A percentile compares a stretch with the other conserved stretches of the same genome.
Evolutionary conservation across 345 rosid genomes (phyloP).

Genomic region (Populus davidiana): DNA sequence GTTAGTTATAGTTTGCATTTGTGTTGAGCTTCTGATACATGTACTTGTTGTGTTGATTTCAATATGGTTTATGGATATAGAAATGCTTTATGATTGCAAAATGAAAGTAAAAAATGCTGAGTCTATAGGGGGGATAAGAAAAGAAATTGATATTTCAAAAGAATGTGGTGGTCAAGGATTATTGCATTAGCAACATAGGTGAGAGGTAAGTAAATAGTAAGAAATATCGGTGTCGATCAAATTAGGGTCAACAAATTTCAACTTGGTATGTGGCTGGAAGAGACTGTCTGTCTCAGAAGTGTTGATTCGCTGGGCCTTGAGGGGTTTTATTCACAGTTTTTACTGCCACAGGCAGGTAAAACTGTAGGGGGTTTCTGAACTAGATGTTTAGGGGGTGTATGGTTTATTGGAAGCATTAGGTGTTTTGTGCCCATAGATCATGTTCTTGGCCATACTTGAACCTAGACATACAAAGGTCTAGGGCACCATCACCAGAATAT

Average conservation of each 20-base stretch:
- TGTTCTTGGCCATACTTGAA: background rate
- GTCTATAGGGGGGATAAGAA: background rate
- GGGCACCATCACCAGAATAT: background rate
- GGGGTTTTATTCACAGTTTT: background rate
- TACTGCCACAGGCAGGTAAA: background rate
- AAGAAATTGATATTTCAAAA: background rate
- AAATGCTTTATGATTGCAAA: background rate
- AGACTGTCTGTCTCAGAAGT: background rate
- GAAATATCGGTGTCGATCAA: background rate
- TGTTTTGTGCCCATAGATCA: background rate
- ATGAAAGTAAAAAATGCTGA: background rate
- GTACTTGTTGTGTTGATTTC: background rate
- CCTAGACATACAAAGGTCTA: background rate
- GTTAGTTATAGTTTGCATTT: constrained; percentile 29
- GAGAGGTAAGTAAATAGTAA: background rate
- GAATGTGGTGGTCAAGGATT: background rate
- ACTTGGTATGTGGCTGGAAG: background rate
- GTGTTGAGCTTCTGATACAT: background rate
- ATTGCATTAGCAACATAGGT: background rate
- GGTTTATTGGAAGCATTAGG: background rate
- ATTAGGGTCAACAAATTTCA: background rate
- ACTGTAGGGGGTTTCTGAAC: background rate
- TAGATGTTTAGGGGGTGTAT: background rate
- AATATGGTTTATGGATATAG: background rate
- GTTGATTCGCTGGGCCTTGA: background rate